Evolutionary conservation across 2,329 filamentous ascomycete species (phyloP), one percentile per base, ranked within the genome.

Genomic region (Reticulascus tulasneorum): DNA sequence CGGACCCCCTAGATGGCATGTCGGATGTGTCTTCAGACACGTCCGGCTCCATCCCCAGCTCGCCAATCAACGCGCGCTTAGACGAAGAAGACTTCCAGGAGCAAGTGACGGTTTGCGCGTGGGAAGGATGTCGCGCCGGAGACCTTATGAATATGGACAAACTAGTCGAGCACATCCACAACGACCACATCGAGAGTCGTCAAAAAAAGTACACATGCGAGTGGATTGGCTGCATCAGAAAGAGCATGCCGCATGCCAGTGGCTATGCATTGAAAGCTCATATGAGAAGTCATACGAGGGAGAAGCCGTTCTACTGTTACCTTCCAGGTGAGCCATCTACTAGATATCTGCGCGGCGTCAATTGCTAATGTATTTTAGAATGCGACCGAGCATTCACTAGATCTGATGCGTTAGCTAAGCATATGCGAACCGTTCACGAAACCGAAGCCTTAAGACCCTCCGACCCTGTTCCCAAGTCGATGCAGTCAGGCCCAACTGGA

Each of bases 141-240:
- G 84, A 90, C 52, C 62, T 86, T 47, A 73, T 78, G 12, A 85
- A 90, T 54, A 91, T 91, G 86, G 86, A 93, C 60, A 78, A 70
- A 46, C 63, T 93, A 27, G 86, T 93, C 26, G 77, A 86, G 50
- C 86, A 93, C 54, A 86, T 93, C 41, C 91, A 97, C 63, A 84
- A 89, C 54, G 87, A 91, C 40, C 93, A 98, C 62, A 95, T 97
- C 53, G 88, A 93, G 55, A 87, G 82, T 43, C 79, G 90, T 36
- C 86, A 93, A 66, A 95, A 94, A 66, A 95, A 93, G 61, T 97
- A 97, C 59, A 89, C 87, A n/a, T 98, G 93, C 64, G 91, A 97
- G 64, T 98, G 93, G 93, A 79, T 77, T 41, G 91, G 91, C 48
- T 98, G 93, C 59, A 75, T 73, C 35, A 71, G 90, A 44, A 97